Evolutionary conservation across 2,329 filamentous ascomycete species (phyloP).

Genomic region (Epichloe gansuensis): DNA sequence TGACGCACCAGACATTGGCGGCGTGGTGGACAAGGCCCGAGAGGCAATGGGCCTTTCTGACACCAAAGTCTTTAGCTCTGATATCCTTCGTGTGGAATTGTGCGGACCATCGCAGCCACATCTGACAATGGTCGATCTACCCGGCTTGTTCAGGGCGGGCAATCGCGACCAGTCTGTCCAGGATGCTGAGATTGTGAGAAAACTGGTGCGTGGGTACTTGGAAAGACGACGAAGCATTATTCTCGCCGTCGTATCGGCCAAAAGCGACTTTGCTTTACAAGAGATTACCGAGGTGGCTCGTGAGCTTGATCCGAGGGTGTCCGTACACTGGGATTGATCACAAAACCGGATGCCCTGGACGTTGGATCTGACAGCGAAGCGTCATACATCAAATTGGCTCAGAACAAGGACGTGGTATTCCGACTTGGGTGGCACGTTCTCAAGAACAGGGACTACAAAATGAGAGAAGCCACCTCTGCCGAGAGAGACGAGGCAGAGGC

Average conservation of each 20-base stretch:
- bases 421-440: constrained; percentile 42
- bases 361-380: constrained; percentile 26
- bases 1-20: constrained; percentile 4
- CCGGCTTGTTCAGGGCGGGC: constrained; percentile 38
- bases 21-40: constrained; percentile 5
- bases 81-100: constrained; percentile 36
- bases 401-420: constrained; percentile 34
- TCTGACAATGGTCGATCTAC: constrained; percentile 47
- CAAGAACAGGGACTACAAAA: constrained; percentile 27
- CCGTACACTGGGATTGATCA: constrained; percentile 44
- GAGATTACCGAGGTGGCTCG: constrained; percentile 19
- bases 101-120: constrained; percentile 34
- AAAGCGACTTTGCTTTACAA: constrained; percentile 46
- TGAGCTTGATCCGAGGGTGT: constrained; percentile 9
- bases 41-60: constrained; percentile 8
- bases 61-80: constrained; percentile 25
- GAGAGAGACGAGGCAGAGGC: constrained; percentile 28
- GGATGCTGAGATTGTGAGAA: constrained; percentile 9
- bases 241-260: constrained; percentile 43
- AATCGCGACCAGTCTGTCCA: constrained; percentile 28
- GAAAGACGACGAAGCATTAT: constrained; percentile 43
- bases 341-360: constrained; percentile 35
- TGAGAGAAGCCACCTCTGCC: constrained; percentile 14
- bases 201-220: constrained; percentile 44
- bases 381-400: constrained; percentile 28